Percentiles rank a stretch among this genome's conserved stretches.
phyloP scores from a whole-genome alignment of 2,329 filamentous ascomycete species.

The Plectosphaerella sp. region DNA sequence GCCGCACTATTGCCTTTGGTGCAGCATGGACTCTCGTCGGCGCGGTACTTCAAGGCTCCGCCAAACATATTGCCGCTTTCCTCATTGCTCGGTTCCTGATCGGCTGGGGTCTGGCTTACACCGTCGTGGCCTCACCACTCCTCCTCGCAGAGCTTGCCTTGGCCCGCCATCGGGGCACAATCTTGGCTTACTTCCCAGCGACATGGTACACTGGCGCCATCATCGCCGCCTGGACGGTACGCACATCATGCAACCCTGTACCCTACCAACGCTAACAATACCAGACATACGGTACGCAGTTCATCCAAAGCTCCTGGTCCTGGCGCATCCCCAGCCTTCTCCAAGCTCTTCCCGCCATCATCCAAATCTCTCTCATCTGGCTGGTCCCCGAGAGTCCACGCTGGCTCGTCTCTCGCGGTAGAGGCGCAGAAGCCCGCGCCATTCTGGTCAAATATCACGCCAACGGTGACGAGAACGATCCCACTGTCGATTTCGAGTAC shows the following conservation, averaged over 20 bases:
- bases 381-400: slow-evolving; percentile 34
- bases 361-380: slow-evolving; percentile 29
- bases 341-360: slow-evolving; percentile 35
- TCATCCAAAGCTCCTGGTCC: slow-evolving; percentile 18
- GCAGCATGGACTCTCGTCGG: slow-evolving; percentile 28
- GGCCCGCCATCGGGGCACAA: slow-evolving; percentile 25
- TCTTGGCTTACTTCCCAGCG: slow-evolving; percentile 25
- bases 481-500: slow-evolving; percentile 42
- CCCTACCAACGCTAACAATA: too few relatives aligned
- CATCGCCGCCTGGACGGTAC: slow-evolving; percentile 10
- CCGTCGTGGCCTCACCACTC: slow-evolving; percentile 23
- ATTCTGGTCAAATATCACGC: slow-evolving; percentile 45
- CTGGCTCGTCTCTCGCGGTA: slow-evolving; percentile 40
- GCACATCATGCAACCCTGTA: too few relatives aligned
- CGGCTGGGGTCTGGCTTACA: slow-evolving; percentile 23
- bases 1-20: slow-evolving; percentile 14
- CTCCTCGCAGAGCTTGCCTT: slow-evolving; percentile 27
- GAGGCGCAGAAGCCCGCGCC: slow-evolving; percentile 35
- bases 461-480: slow-evolving; percentile 34
- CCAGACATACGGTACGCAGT: slow-evolving; percentile 5
- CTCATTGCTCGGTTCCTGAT: slow-evolving; percentile 24
- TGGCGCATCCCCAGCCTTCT: slow-evolving; percentile 42
- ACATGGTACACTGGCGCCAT: slow-evolving; percentile 9
- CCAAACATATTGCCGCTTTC: slow-evolving; percentile 20
- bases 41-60: slow-evolving; percentile 19